Percentiles rank a stretch among this genome's conserved stretches.
phyloP scores from a whole-genome alignment of 805 yeast genomes.

The Lipomyces sp. region DNA sequence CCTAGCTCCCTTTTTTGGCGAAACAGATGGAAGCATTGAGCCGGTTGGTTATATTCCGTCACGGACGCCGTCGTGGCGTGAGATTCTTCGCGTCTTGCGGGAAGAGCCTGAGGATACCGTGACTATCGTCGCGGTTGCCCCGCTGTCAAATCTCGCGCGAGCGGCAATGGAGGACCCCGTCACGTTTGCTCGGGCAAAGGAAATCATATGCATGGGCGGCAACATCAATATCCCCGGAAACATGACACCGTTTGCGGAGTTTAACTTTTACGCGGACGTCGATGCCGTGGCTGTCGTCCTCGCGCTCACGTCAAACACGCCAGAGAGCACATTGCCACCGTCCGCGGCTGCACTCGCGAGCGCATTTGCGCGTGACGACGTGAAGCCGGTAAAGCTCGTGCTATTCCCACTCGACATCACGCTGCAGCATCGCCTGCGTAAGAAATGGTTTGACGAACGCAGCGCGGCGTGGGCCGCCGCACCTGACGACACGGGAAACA shows the following conservation, averaged over 20 bases:
- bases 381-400: constrained; percentile 34
- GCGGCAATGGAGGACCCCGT: constrained; percentile 42
- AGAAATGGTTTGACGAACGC: constrained; percentile 15
- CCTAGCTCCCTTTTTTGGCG: constrained; percentile 32
- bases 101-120: constrained; percentile 40
- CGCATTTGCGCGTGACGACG: background rate
- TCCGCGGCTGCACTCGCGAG: constrained; percentile 12
- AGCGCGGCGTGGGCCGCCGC: constrained; percentile 15
- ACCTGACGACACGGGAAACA: background rate
- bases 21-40: constrained; percentile 4
- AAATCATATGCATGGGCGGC: constrained; percentile 44
- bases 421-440: constrained; percentile 33
- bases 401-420: constrained; percentile 43
- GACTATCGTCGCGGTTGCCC: constrained; percentile 42
- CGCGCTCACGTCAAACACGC: constrained; percentile 36
- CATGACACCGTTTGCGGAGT: constrained; percentile 44
- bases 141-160: constrained; percentile 42
- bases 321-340: constrained; percentile 36
- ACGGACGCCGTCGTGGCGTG: constrained; percentile 35
- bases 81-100: constrained; percentile 39
- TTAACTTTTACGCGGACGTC: constrained; percentile 44
- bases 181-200: constrained; percentile 37
- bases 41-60: constrained; percentile 36
- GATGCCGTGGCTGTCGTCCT: constrained; percentile 42
- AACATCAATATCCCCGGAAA: constrained; percentile 40